Evolutionary conservation across 1,139 yeast species (phyloP).

Genomic region (Petasospora rhodanensis): DNA sequence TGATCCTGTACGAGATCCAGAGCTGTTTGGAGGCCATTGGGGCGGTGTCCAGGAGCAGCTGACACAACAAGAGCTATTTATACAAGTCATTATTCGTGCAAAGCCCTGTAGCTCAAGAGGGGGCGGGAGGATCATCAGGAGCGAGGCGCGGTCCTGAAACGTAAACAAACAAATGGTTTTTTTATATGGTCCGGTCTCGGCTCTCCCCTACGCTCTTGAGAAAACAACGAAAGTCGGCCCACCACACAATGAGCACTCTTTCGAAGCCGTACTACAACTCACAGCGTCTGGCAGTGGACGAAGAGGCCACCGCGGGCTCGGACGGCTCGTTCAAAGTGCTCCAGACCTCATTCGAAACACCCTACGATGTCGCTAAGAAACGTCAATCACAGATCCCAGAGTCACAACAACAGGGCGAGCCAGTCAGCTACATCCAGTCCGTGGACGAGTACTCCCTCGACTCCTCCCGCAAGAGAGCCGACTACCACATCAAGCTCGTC

Average conservation of each 20-base stretch:
- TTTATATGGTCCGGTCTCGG: neutral
- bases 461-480: slow-evolving; percentile 15
- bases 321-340: slow-evolving; percentile 15
- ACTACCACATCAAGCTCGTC: slow-evolving; percentile 50
- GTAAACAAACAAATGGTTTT: neutral
- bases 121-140: too few species aligned
- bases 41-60: too few species aligned
- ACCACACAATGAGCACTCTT: slow-evolving; percentile 9
- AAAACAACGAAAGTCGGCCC: neutral
- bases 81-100: too few species aligned
- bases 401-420: slow-evolving; percentile 1
- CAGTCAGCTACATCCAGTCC: slow-evolving; percentile 2
- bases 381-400: slow-evolving; percentile 17
- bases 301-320: slow-evolving; percentile 2
- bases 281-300: slow-evolving; percentile 3
- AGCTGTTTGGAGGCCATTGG: too few species aligned
- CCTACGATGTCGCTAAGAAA: slow-evolving; percentile 25
- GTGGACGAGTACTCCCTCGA: slow-evolving; percentile 14
- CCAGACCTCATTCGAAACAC: slow-evolving; percentile 23
- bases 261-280: slow-evolving; percentile 16
- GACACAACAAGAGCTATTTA: too few species aligned
- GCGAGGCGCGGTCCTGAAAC: too few species aligned
- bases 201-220: neutral
- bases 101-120: too few species aligned
- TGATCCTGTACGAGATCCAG: slow-evolving; percentile 21